Evolutionary conservation across 2,329 filamentous ascomycete species (phyloP), one percentile per base, ranked within the genome.

Genomic region (Colletotrichum musae): DNA sequence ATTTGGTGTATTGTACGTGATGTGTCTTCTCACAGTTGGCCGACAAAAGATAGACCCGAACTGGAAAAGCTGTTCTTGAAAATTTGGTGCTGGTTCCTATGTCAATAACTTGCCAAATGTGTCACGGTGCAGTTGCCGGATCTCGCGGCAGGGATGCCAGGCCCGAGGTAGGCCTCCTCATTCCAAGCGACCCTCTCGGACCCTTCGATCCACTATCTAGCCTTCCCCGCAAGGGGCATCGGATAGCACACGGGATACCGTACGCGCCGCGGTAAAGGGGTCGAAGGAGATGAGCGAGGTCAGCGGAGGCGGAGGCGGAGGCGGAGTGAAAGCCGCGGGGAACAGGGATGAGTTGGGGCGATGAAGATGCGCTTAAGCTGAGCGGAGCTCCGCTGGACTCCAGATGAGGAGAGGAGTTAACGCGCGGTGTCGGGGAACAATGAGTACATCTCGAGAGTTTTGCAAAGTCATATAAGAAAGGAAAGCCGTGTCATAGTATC

Each of bases 251-350:
- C 13, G 41, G 6, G 41, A 43, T n/a, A 15, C 5, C 5, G 16
- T 13, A n/a, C 13, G 41, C 41, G 41, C 41, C 41, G 41, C 41
- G 39, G 56, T 39, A 41, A 45, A 12, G 39, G 28, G 16, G 5
- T 15, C 41, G 13, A 43, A n/a, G 41, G 13, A n/a, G 41, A 4
- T 43, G 41, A n/a, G 41, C 41, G 36, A 28, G 28, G 15, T 15
- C 26, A 48, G 62, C 36, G 61, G 61, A 50, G 61, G 61, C 52
- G 61, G 62, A 54, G 62, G 62, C 39, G 61, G 54, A 41, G 63
- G 63, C 48, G 64, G 64, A 62, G 57, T 66, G 50, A 61, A 56
- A 2, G 50, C 64, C 64, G 50, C 28, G 28, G 50, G 50, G 32
- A 54, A 32, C 28, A 13, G 24, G 32, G 48, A 52, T 6, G 16